Base-by-base conservation (phyloP, 257 asterid genomes). In the Petunia secreta region DNA sequence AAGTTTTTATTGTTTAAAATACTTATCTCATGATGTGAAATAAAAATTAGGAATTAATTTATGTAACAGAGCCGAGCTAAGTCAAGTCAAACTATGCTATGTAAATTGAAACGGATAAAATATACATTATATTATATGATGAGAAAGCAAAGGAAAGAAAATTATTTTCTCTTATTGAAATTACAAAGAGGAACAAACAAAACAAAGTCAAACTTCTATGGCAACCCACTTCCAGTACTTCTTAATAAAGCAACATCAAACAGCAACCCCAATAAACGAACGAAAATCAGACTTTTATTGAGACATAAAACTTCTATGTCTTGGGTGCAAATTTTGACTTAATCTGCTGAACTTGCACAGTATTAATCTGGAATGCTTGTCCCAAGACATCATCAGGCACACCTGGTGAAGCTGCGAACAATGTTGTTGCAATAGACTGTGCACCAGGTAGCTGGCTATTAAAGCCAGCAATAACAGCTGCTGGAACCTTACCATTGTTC, bases 401-500 rank as follows among this genome's bases (percentile, higher is more conserved):
- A 1, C 89, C 75, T 8, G 98, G 98, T 48, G 85, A 1, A 0
- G 97, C 86, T 9, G 87, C 90, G 40, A 93, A 93, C 86, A 93
- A 66, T 0, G 98, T 85, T 79, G 80, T 76, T 1, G 97, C 92
- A 55, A 92, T 85, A 48, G 90, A 82, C 84, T 91, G 94, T 4
- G 96, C 87, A 6, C 98, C 98, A 8, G 96, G 92, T 2, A 92
- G 81, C 80, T 92, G 98, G 82, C 97, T 93, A 63, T 93, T 93
- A 85, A 93, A 92, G 50, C 90, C 96, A 62, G 96, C 75, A 50
- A 93, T 37, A 46, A 91, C 97, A 2, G 97, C 89, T 6, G 98
- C 97, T 1, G 92, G 87, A 2, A 55, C 40, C 8, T 74, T 63
- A 1, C 90, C 91, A 75, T 88, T 91, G 82, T 93, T 93, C 91